phyloP scores from a whole-genome alignment of 139 green algal genomes.

The Cymbomonas tetramitiformis region DNA sequence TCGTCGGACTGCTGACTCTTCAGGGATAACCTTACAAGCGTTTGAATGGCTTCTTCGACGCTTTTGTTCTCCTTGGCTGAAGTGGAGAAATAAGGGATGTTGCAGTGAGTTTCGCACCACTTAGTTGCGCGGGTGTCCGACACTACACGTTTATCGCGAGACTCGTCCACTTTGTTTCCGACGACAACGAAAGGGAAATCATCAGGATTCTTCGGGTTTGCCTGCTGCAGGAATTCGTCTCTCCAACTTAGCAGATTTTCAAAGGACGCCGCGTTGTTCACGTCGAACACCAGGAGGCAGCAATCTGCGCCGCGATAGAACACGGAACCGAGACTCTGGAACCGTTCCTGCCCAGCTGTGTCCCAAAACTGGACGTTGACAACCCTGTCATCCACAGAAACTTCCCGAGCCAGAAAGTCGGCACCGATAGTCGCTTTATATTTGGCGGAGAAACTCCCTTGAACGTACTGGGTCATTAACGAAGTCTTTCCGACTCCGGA shows the following conservation, averaged over 20 bases:
- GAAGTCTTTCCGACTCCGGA: too few relatives aligned
- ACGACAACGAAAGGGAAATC: conserved; percentile 79
- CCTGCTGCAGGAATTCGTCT: conserved; percentile 93
- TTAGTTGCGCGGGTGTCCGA: conserved; percentile 60
- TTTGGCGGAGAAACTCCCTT: too few relatives aligned
- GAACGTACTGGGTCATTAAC: too few relatives aligned
- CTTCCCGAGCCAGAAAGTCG: too few relatives aligned
- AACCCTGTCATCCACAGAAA: conserved; percentile 80
- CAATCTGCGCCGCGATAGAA: conserved; percentile 94
- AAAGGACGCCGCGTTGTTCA: conserved; percentile 85
- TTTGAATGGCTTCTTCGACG: conserved; percentile 33
- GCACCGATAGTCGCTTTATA: too few relatives aligned
- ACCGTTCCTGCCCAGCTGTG: conserved; percentile 91
- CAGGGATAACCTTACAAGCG: conserved; percentile 19
- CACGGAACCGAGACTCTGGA: conserved; percentile 86
- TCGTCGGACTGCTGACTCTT: not conserved
- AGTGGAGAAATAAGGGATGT: conserved; percentile 25
- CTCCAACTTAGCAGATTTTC: conserved; percentile 96
- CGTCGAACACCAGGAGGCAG: conserved; percentile 93
- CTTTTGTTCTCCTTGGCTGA: conserved; percentile 30
- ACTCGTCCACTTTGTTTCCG: conserved; percentile 89
- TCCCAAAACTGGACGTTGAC: conserved; percentile 99
- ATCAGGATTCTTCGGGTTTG: conserved; percentile 54
- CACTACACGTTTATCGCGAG: conserved; percentile 62
- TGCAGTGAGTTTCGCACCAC: conserved; percentile 77